Evolutionary conservation across 345 rosid genomes (phyloP).

Genomic region (Salix exigua): DNA sequence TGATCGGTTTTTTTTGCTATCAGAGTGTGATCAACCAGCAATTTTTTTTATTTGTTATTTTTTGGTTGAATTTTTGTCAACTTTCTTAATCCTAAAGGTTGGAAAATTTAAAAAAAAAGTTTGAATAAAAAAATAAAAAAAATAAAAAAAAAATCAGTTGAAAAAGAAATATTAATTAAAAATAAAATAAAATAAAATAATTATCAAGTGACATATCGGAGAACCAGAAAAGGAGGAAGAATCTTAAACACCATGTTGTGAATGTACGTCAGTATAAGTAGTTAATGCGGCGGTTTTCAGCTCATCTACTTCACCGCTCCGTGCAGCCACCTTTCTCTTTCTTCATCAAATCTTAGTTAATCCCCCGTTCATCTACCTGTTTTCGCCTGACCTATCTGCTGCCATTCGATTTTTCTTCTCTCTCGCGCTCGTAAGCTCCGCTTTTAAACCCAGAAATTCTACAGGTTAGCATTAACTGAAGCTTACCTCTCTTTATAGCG

Average conservation of each 20-base stretch:
- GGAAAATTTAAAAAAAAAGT: no score
- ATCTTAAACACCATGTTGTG: neutral
- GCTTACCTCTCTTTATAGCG: neutral
- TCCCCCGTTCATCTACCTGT: neutral
- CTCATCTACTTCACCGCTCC: slow-evolving; percentile 56
- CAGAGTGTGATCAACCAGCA: no score
- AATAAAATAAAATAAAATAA: no score
- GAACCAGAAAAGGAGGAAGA: no score
- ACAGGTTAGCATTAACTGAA: neutral
- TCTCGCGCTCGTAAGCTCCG: neutral
- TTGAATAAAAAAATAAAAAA: no score
- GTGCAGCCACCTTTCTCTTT: slow-evolving; percentile 4
- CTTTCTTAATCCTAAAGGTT: no score
- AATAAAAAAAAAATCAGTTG: no score
- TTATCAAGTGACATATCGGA: no score
- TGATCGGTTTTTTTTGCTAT: no score
- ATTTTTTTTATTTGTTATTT: no score
- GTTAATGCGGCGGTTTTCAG: slow-evolving; percentile 58
- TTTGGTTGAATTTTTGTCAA: no score
- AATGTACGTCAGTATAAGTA: slow-evolving; percentile 6
- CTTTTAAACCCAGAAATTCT: neutral
- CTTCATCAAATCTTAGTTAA: slow-evolving; percentile 4
- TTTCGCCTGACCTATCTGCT: neutral
- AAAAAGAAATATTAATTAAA: no score
- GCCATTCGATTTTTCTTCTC: neutral